phyloP scores from a whole-genome alignment of 139 green algal species.

The Astrephomene gubernaculifera region DNA sequence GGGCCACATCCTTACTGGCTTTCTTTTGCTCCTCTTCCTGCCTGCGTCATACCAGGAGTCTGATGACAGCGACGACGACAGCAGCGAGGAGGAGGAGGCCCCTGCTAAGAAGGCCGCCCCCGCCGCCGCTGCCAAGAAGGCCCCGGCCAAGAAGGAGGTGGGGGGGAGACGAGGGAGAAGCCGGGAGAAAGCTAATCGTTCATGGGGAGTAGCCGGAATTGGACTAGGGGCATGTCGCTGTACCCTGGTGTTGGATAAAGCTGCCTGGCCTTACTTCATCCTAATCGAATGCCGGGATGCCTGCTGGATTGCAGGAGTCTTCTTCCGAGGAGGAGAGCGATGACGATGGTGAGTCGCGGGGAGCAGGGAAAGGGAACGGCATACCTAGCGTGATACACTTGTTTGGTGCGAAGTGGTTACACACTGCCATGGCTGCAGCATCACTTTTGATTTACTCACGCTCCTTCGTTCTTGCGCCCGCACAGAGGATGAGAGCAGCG shows the following conservation, averaged over 20 bases:
- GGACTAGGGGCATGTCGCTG: no score
- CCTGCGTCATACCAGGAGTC: neutral
- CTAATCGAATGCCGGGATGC: no score
- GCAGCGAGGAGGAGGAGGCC: conserved; percentile 6
- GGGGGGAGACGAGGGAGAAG: neutral
- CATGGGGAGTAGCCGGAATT: no score
- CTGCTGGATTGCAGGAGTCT: no score
- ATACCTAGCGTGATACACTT: neutral
- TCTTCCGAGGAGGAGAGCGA: conserved; percentile 13
- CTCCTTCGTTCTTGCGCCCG: no score
- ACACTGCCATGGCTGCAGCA: no score
- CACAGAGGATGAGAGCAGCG: conserved; percentile 4
- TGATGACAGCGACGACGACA: conserved; percentile 4
- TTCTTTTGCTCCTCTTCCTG: no score
- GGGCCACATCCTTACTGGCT: no score
- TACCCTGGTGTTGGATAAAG: no score
- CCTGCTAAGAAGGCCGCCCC: conserved; percentile 37
- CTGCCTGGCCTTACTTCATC: no score
- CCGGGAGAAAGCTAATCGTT: neutral
- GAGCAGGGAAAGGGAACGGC: neutral
- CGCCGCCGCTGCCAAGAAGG: conserved; percentile 15
- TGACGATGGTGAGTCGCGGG: conserved; percentile 33
- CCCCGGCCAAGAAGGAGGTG: conserved; percentile 29
- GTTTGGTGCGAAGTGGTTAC: no score
- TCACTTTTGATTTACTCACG: no score